Percentiles rank a stretch among this genome's conserved stretches.
These are phyloP conservation scores for Tylopilus rubrobrunneus DNA, from an alignment of 768 basidiomycete species.

Conservation along the genomic window DNA sequence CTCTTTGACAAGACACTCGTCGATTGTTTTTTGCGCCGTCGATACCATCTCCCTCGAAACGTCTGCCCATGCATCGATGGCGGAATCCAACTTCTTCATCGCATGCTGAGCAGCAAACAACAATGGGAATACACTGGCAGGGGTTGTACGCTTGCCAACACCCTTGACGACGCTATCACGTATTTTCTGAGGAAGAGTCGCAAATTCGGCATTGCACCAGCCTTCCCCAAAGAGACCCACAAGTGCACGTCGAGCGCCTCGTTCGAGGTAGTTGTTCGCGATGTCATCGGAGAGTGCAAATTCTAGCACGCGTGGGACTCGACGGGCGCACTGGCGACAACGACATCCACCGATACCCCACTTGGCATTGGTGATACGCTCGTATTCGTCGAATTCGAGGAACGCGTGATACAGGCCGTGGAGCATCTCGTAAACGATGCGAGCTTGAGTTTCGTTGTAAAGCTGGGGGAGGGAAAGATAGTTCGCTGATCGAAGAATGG, in stretches of 20 bases:
- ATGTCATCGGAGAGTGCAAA: conserved; percentile 80
- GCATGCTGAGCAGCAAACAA: conserved; percentile 66
- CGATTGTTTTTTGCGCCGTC: conserved; percentile 55
- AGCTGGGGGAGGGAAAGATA: conserved; percentile 77
- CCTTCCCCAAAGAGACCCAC: conserved; percentile 85
- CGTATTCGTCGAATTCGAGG: conserved; percentile 75
- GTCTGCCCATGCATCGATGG: conserved; percentile 51
- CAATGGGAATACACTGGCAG: conserved; percentile 62
- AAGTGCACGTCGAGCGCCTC: conserved; percentile 69
- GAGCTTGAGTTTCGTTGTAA: conserved; percentile 74
- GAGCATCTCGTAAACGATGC: conserved; percentile 83
- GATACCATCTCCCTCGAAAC: conserved; percentile 57
- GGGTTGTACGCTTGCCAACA: conserved; percentile 63
- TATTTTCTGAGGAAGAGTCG: conserved; percentile 58
- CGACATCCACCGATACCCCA: conserved; percentile 85
- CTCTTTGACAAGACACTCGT: conserved; percentile 56
- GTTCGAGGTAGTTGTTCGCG: conserved; percentile 63
- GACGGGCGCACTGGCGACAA: conserved; percentile 77
- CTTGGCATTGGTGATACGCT: conserved; percentile 63
- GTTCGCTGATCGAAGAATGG: conserved; percentile 77
- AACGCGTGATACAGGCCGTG: conserved; percentile 88
- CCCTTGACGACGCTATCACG: conserved; percentile 71
- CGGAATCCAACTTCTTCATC: conserved; percentile 46
- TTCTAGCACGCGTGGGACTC: conserved; percentile 79
- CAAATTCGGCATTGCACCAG: conserved; percentile 85